Conservation (phyloP, 805 yeast species). For the Candida ovalis region DNA sequence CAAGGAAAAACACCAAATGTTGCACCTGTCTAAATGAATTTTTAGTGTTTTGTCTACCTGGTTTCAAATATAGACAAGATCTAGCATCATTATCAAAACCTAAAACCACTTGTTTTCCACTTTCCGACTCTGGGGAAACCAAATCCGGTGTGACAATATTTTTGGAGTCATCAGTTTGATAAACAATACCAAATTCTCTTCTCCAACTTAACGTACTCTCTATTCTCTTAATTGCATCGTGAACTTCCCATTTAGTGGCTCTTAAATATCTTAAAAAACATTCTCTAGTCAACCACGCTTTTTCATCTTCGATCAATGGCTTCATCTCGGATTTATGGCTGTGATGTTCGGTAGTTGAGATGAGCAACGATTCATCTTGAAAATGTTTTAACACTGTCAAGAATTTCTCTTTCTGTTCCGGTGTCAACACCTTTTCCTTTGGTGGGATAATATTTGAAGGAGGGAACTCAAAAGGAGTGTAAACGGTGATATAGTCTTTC, state of each 20-base stretch:
- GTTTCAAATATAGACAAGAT: slow-evolving; percentile 88
- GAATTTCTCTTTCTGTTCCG: slow-evolving; percentile 59
- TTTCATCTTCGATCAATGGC: slow-evolving; percentile 50
- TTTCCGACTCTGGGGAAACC: slow-evolving; percentile 67
- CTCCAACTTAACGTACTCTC: slow-evolving; percentile 86
- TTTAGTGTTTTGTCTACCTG: slow-evolving; percentile 95
- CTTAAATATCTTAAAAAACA: slow-evolving; percentile 86
- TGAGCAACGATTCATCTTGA: slow-evolving; percentile 43
- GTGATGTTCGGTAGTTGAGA: slow-evolving; percentile 48
- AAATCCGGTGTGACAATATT: slow-evolving; percentile 50
- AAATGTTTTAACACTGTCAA: slow-evolving; percentile 61
- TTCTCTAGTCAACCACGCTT: slow-evolving; percentile 91
- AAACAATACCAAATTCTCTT: slow-evolving; percentile 77
- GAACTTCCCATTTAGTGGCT: slow-evolving; percentile 86
- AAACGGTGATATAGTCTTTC: slow-evolving; percentile 21
- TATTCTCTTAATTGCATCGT: slow-evolving; percentile 70
- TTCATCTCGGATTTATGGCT: slow-evolving; percentile 29
- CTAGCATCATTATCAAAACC: slow-evolving; percentile 89
- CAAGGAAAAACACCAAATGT: slow-evolving; percentile 89
- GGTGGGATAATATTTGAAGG: slow-evolving; percentile 52
- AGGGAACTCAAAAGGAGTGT: slow-evolving; percentile 53
- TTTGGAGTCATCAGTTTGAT: slow-evolving; percentile 41
- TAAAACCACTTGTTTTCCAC: slow-evolving; percentile 88
- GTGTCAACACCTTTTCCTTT: slow-evolving; percentile 40
- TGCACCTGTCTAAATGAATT: slow-evolving; percentile 91